Base-by-base conservation (phyloP, 1,284 basidiomycete species). In the Marasmius sp. region DNA sequence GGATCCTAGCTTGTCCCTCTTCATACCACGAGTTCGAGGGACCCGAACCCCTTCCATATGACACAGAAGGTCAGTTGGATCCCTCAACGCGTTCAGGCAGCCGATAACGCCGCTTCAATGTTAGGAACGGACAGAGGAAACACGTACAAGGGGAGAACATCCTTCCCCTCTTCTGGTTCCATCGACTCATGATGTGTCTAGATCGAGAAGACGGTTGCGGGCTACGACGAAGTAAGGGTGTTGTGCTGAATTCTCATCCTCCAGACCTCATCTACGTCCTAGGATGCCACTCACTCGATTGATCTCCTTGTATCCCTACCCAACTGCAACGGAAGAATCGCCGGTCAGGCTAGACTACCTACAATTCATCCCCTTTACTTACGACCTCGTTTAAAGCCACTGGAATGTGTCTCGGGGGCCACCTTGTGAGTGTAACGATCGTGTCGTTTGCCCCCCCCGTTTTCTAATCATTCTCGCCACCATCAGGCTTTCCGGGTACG, bases 11-110 rank as follows among this genome's bases (percentile, higher is more conserved):
- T 2, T 91, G 88, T 64, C 92, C 93, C 0, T 93, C 90, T 6
- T 82, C 81, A 27, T 97, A 92, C 75, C 95, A 97, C 70, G 95
- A 97, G 71, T 97, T 96, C 63, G 85, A 94, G 72, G 91, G 92
- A 0, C 91, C 93, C 0, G 93, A 94, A 58, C 76, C 94, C 0
- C 88, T 97, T 62, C 85, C 93, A 0, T 97, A 97, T 71, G 94
- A 96, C 71, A 80, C 77, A 0, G 91, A 94, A 80, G 94, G 94
- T 83, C 64, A 47, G 70, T 62, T 49, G 56, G 12, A 49, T 37
- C 41, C 22, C 53, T 36, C 47, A 45, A 37, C 45, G 33, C n/a
- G 18, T 62, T 36, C 43, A 14, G 36, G 2, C 43, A 59, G n/a
- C 39, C 12, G 39, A 55, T 58, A 27, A 27, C 27, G 27, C 27